phyloP scores from a whole-genome alignment of 2,329 filamentous ascomycete genomes.

The Ascocoryne sarcoides region DNA sequence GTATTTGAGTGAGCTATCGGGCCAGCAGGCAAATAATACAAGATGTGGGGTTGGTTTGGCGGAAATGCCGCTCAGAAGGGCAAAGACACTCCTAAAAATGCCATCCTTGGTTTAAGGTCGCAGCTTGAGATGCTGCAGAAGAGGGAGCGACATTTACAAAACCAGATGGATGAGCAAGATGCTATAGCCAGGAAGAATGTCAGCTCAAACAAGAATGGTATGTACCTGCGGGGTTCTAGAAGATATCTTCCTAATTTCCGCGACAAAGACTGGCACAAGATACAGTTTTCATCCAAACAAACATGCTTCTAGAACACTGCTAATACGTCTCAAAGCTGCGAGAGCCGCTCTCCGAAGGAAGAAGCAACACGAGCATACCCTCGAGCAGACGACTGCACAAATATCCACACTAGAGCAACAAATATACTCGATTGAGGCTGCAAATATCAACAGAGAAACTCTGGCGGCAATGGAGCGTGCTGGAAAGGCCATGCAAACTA shows the following conservation, averaged over 20 bases:
- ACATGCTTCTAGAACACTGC: slow-evolving; percentile 1
- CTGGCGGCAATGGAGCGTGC: slow-evolving; percentile 90
- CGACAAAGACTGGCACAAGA: background rate
- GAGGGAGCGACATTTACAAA: slow-evolving; percentile 82
- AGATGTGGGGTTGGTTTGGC: slow-evolving; percentile 83
- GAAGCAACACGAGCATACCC: slow-evolving; percentile 85
- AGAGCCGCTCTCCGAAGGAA: slow-evolving; percentile 86
- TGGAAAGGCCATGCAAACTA: slow-evolving; percentile 81
- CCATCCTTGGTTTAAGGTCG: slow-evolving; percentile 76
- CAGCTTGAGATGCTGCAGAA: slow-evolving; percentile 98
- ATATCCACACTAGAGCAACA: slow-evolving; percentile 90
- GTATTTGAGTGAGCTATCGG: no score
- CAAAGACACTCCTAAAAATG: slow-evolving; percentile 94
- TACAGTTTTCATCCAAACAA: background rate
- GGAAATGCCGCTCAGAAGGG: slow-evolving; percentile 72
- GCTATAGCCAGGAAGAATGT: slow-evolving; percentile 82
- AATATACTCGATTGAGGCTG: slow-evolving; percentile 93
- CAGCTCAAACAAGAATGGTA: slow-evolving; percentile 83
- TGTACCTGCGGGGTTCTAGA: background rate
- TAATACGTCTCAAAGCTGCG: slow-evolving; percentile 52
- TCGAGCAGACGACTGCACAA: slow-evolving; percentile 84
- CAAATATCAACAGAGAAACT: slow-evolving; percentile 98
- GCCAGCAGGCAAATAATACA: background rate
- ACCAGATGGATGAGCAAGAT: slow-evolving; percentile 90
- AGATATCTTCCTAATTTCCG: background rate